phyloP scores from a whole-genome alignment of 2,329 filamentous ascomycete genomes.

The Penicillium hordei region DNA sequence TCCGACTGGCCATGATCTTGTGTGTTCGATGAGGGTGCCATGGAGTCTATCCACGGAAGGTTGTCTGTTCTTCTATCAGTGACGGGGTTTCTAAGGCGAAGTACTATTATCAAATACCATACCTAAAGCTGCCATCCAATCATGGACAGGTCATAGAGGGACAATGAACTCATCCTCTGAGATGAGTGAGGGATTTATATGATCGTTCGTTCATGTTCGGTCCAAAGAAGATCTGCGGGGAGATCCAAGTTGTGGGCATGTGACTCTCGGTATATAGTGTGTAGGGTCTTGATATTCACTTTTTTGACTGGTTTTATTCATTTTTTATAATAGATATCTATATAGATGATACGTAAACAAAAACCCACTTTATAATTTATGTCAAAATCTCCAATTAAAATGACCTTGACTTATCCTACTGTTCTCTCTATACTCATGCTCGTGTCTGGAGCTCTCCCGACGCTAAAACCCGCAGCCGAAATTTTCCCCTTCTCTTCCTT shows the following conservation, averaged over 20 bases:
- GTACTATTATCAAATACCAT: slow-evolving; percentile 14
- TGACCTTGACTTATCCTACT: background rate
- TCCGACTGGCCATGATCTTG: slow-evolving; percentile 42
- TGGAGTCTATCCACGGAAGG: slow-evolving; percentile 56
- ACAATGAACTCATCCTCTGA: slow-evolving; percentile 21
- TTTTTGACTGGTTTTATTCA: background rate
- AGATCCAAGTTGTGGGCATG: slow-evolving; percentile 20
- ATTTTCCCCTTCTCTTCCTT: slow-evolving; percentile 29
- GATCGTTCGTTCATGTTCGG: slow-evolving; percentile 19
- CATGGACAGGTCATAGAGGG: slow-evolving; percentile 35
- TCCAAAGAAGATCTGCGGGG: slow-evolving; percentile 27
- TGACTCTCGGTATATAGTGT: slow-evolving; percentile 19
- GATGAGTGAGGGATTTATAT: slow-evolving; percentile 30
- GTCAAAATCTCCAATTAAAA: background rate
- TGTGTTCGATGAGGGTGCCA: slow-evolving; percentile 46
- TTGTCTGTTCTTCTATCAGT: slow-evolving; percentile 38
- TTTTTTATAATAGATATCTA: background rate
- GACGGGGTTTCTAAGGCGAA: slow-evolving; percentile 6
- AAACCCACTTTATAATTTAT: background rate
- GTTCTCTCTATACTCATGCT: background rate
- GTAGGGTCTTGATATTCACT: background rate
- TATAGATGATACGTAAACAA: background rate
- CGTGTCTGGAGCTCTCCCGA: slow-evolving; percentile 17
- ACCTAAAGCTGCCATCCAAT: slow-evolving; percentile 55
- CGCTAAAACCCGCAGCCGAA: slow-evolving; percentile 29